These are phyloP conservation scores for Pseudogymnoascus sp. DNA, from an alignment of 2,329 filamentous ascomycete genomes.

Conservation along the genomic window DNA sequence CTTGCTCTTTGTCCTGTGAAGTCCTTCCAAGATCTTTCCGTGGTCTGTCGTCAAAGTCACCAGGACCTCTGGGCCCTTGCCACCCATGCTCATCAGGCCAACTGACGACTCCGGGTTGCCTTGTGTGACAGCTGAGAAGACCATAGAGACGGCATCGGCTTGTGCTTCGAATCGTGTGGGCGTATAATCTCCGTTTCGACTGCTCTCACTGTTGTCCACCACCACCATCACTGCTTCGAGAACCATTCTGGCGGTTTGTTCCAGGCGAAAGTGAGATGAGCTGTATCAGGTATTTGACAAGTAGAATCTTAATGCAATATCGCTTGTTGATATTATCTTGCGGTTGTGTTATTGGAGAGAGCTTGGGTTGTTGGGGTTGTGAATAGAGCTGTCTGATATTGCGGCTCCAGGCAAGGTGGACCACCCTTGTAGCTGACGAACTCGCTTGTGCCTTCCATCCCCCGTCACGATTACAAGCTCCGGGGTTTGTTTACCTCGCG, in stretches of 20 bases:
- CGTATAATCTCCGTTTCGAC: constrained; percentile 87
- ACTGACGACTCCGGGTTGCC: constrained; percentile 95
- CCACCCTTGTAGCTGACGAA: constrained; percentile 8
- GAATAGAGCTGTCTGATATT: constrained; percentile 8
- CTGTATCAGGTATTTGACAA: background rate
- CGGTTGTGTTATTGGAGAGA: constrained; percentile 7
- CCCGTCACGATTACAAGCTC: constrained; percentile 1
- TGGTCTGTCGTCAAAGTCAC: constrained; percentile 94
- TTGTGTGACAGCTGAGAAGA: constrained; percentile 92
- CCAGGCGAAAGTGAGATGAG: background rate
- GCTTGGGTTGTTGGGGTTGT: constrained; percentile 11
- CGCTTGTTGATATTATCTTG: background rate
- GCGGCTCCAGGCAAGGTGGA: constrained; percentile 1
- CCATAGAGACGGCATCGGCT: constrained; percentile 85
- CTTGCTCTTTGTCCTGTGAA: constrained; percentile 83
- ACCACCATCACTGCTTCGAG: constrained; percentile 99
- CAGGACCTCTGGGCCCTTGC: constrained; percentile 92
- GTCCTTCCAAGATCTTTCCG: constrained; percentile 85
- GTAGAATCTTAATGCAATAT: background rate
- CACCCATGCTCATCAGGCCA: constrained; percentile 97
- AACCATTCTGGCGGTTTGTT: constrained; percentile 63
- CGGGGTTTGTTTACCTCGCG: constrained; percentile 1
- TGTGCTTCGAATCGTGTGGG: constrained; percentile 95
- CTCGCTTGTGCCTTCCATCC: constrained; percentile 2
- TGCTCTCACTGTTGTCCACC: constrained; percentile 98